These are phyloP conservation scores for Alternaria arbusti DNA, from an alignment of 2,329 filamentous ascomycete genomes.

Conservation along the genomic window DNA sequence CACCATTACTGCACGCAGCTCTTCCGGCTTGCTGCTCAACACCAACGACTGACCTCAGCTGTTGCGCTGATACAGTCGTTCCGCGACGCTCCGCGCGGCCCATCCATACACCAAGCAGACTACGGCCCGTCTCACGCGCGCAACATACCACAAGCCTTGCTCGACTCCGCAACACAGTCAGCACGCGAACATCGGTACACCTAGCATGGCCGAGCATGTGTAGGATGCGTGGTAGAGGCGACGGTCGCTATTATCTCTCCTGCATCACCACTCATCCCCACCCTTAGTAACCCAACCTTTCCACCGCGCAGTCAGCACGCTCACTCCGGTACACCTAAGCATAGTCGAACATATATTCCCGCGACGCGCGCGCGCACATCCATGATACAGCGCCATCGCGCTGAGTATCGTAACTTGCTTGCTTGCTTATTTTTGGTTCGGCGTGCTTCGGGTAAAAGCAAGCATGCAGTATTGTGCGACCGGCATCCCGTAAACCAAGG, in stretches of 20 bases:
- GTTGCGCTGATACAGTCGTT: neutral
- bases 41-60: slow-evolving; percentile 1
- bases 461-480: neutral
- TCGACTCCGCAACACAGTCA: neutral
- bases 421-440: neutral
- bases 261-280: neutral
- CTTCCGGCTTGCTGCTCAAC: neutral
- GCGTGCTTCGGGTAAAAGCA: neutral
- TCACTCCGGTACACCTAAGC: neutral
- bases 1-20: neutral
- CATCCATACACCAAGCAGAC: neutral
- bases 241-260: neutral
- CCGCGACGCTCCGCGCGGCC: neutral
- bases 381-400: neutral
- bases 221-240: neutral
- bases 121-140: neutral
- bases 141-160: neutral
- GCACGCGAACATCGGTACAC: neutral
- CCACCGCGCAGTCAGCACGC: slow-evolving; percentile 3
- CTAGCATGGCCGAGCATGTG: neutral
- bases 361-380: neutral
- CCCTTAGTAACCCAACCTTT: neutral
- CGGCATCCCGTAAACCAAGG: slow-evolving; percentile 1
- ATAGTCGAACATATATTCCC: slow-evolving; percentile 9
- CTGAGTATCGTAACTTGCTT: neutral